Evolutionary conservation across 2,329 filamentous ascomycete genomes (phyloP).

Genomic region (Trichoderma semiorbis): DNA sequence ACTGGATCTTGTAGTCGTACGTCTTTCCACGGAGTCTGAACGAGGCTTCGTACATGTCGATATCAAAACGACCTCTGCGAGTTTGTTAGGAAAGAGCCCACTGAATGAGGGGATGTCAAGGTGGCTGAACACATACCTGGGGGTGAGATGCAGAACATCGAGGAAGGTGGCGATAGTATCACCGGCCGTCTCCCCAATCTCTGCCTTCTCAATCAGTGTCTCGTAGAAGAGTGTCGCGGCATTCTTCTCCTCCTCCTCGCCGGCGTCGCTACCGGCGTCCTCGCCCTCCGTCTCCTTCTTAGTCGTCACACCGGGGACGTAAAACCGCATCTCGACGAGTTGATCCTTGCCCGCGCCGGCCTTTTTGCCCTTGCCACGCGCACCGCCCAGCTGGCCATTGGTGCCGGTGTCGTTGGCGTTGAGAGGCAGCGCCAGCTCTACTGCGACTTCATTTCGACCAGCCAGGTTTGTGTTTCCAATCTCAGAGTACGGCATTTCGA

Average conservation of each 20-base stretch:
- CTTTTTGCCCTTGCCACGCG: slow-evolving; percentile 77
- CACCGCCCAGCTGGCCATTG: slow-evolving; percentile 71
- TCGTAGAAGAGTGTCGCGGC: slow-evolving; percentile 98
- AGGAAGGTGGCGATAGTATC: slow-evolving; percentile 97
- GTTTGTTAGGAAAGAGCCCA: neutral
- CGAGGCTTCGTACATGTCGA: slow-evolving; percentile 98
- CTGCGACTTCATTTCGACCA: slow-evolving; percentile 94
- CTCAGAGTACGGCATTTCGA: slow-evolving; percentile 95
- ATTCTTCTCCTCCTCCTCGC: slow-evolving; percentile 72
- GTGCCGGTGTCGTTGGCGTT: slow-evolving; percentile 69
- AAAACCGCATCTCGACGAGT: slow-evolving; percentile 97
- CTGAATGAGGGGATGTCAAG: neutral
- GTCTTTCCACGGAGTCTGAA: slow-evolving; percentile 98
- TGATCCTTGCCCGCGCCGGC: slow-evolving; percentile 86
- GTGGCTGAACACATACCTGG: slow-evolving; percentile 55
- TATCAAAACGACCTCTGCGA: slow-evolving; percentile 91
- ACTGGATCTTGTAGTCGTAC: slow-evolving; percentile 99
- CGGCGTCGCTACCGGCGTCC: slow-evolving; percentile 61
- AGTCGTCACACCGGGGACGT: slow-evolving; percentile 87
- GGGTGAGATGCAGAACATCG: slow-evolving; percentile 94
- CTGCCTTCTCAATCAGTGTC: slow-evolving; percentile 94
- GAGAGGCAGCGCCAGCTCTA: slow-evolving; percentile 80
- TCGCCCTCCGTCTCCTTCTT: slow-evolving; percentile 68
- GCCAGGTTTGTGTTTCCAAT: slow-evolving; percentile 97
- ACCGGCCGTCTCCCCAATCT: slow-evolving; percentile 98